Conservation (phyloP, 352 stramenopile species). For the Stephanocyclus meneghinianus region DNA sequence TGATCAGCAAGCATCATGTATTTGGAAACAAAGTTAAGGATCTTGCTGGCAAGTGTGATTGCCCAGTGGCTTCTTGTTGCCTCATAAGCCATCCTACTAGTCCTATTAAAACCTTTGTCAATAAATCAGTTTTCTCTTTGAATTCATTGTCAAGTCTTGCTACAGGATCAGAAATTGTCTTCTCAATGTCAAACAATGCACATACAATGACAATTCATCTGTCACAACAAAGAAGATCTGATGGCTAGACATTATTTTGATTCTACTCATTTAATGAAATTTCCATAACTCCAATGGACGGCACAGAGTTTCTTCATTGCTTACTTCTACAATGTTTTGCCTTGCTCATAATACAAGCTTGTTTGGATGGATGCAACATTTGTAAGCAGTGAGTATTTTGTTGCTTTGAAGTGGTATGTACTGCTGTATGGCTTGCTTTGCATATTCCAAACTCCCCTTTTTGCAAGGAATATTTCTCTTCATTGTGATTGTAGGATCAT, state of each 20-base stretch:
- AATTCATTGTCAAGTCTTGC: not conserved
- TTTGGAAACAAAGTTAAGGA: slow-evolving; percentile 28
- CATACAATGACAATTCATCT: not conserved
- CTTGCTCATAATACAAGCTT: not conserved
- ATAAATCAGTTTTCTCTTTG: slow-evolving; percentile 31
- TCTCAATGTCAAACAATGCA: not conserved
- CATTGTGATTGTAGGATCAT: not conserved
- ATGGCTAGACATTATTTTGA: not conserved
- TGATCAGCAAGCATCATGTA: slow-evolving; percentile 44
- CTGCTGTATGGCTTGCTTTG: not conserved
- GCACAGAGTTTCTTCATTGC: not conserved
- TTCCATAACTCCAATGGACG: no score
- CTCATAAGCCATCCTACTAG: not conserved
- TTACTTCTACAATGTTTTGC: not conserved
- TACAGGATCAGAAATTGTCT: not conserved
- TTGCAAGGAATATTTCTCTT: not conserved
- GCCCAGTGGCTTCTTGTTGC: slow-evolving; percentile 7
- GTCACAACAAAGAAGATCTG: not conserved
- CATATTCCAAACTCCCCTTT: slow-evolving; percentile 6
- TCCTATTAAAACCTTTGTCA: slow-evolving; percentile 6
- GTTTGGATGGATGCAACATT: not conserved
- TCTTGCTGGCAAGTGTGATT: slow-evolving; percentile 19
- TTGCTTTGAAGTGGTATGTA: not conserved
- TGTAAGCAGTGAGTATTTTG: not conserved
- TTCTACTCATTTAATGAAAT: no score